A percentile compares a stretch with the other conserved stretches of the same genome.
Conservation (phyloP, 768 basidiomycete species). For the Mycena galopus region DNA sequence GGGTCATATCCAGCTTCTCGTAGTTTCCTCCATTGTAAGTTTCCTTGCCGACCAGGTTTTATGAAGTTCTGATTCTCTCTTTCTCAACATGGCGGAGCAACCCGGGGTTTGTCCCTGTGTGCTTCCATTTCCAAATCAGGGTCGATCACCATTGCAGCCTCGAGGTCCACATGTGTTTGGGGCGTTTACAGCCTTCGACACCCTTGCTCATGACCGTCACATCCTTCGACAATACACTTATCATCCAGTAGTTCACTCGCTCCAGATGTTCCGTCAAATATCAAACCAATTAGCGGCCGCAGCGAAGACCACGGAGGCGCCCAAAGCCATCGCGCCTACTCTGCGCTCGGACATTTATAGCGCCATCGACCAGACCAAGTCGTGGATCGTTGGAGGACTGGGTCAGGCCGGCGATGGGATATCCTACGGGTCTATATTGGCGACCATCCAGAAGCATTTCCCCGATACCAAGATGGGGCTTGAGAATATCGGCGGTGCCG, state of each 20-base stretch:
- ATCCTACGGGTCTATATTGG: constrained; percentile 59
- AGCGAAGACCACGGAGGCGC: constrained; percentile 48
- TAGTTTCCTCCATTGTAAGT: constrained; percentile 12
- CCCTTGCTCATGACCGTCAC: constrained; percentile 27
- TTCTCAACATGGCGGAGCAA: background rate
- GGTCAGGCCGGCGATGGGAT: constrained; percentile 69
- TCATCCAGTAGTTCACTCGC: background rate
- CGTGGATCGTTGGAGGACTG: constrained; percentile 58
- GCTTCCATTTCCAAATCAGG: constrained; percentile 1
- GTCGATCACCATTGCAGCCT: constrained; percentile 9
- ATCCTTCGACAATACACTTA: constrained; percentile 27
- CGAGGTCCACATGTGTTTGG: constrained; percentile 25
- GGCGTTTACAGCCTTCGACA: constrained; percentile 15
- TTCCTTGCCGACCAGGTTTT: constrained; percentile 13
- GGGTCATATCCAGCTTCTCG: background rate
- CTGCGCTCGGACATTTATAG: constrained; percentile 66
- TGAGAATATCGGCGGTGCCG: constrained; percentile 60
- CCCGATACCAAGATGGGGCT: constrained; percentile 59
- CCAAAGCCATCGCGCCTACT: constrained; percentile 62
- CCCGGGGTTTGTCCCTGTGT: constrained; percentile 21
- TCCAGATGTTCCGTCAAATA: constrained; percentile 61
- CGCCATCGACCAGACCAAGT: constrained; percentile 59
- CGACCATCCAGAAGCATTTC: constrained; percentile 56
- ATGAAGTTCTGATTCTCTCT: constrained; percentile 7
- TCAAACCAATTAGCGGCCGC: constrained; percentile 55